A percentile compares a stretch with the other conserved stretches of the same genome.
Conservation (phyloP, 306 rosid species). For the Trifolium repens region DNA sequence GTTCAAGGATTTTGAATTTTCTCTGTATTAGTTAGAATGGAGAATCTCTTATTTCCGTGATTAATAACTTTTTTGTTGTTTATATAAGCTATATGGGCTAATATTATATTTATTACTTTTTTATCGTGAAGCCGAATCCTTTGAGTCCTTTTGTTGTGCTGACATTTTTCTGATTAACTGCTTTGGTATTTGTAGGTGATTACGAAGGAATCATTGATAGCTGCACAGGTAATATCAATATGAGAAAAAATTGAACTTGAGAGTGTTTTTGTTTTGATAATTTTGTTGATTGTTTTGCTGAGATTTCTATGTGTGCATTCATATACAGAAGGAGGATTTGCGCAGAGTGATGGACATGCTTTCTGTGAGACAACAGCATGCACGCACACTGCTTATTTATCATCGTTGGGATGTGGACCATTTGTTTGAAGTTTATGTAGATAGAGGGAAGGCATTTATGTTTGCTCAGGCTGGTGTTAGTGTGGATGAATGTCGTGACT, state of each 20-base stretch:
- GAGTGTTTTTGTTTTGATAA: background rate
- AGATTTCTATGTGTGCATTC: slow-evolving; percentile 29
- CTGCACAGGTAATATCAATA: slow-evolving; percentile 70
- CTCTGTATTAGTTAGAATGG: background rate
- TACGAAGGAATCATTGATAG: slow-evolving; percentile 71
- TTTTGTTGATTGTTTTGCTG: slow-evolving; percentile 24
- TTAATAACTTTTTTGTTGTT: background rate
- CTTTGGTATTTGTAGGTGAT: slow-evolving; percentile 64
- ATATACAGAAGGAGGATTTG: slow-evolving; percentile 79
- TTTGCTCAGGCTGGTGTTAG: slow-evolving; percentile 83
- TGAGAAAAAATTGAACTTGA: background rate
- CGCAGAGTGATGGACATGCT: slow-evolving; percentile 83
- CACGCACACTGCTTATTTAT: slow-evolving; percentile 83
- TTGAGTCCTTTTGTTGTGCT: background rate
- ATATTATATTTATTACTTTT: too few species aligned
- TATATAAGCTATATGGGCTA: background rate
- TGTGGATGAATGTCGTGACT: slow-evolving; percentile 53
- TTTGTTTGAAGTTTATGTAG: slow-evolving; percentile 70
- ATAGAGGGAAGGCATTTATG: slow-evolving; percentile 60
- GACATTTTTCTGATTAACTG: slow-evolving; percentile 26
- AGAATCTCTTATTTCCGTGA: background rate
- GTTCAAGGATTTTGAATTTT: slow-evolving; percentile 9
- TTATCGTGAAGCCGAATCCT: slow-evolving; percentile 11
- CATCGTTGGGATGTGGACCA: slow-evolving; percentile 91
- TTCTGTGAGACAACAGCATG: slow-evolving; percentile 77